These are phyloP conservation scores for Aureobasidium sp. DNA, from an alignment of 2,329 filamentous ascomycete genomes.

Conservation along the genomic window DNA sequence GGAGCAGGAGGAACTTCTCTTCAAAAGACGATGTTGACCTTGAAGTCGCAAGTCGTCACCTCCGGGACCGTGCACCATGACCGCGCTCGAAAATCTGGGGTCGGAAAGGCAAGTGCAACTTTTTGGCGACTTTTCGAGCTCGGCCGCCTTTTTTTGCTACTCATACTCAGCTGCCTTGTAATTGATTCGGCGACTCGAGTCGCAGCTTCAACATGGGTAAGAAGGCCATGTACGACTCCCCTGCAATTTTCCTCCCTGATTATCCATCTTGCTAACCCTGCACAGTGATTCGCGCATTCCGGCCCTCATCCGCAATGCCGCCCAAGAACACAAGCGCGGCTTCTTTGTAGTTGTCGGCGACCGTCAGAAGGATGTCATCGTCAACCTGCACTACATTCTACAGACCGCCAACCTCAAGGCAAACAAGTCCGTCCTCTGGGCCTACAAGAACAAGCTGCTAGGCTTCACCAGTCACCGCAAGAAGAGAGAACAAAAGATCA, in stretches of 20 bases:
- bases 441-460: conserved; percentile 95
- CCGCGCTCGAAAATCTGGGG: not conserved
- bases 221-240: conserved; percentile 40
- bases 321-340: conserved; percentile 93
- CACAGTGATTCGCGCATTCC: conserved; percentile 80
- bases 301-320: conserved; percentile 82
- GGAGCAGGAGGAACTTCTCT: not conserved
- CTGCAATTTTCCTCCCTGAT: too few relatives aligned
- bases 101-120: not conserved
- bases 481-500: conserved; percentile 97
- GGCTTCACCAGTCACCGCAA: conserved; percentile 94
- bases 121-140: not conserved
- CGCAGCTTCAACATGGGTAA: conserved; percentile 44
- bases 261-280: conserved; percentile 22
- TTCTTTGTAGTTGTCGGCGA: conserved; percentile 98
- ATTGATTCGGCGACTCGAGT: conserved; percentile 9
- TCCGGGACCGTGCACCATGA: too few relatives aligned
- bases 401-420: conserved; percentile 83
- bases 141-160: not conserved
- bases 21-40: not conserved
- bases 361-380: conserved; percentile 90
- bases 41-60: not conserved
- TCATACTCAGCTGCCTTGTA: not conserved
- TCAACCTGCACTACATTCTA: conserved; percentile 90
- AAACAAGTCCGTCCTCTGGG: conserved; percentile 95